Conservation (phyloP, 768 basidiomycete genomes). For the Candolleomyces eurysporus region DNA sequence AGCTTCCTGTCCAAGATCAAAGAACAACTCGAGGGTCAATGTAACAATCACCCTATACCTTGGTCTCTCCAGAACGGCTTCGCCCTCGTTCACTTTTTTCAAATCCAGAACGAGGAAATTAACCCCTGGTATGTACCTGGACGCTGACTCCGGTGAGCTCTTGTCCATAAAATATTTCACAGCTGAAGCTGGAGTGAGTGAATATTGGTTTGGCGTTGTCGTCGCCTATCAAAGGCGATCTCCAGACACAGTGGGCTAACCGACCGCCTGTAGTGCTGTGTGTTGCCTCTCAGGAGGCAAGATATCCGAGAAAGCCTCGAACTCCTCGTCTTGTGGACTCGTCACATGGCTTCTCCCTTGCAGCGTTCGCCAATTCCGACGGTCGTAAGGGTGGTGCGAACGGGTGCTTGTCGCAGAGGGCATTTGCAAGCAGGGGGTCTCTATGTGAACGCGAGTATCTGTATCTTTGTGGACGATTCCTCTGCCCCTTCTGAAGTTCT, state of each 20-base stretch:
- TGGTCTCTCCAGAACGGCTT: constrained; percentile 36
- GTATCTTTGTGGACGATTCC: constrained; percentile 15
- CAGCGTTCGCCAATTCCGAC: constrained; percentile 36
- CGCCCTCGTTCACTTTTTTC: constrained; percentile 36
- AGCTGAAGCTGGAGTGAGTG: constrained; percentile 35
- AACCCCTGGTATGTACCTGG: constrained; percentile 54
- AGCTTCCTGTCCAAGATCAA: constrained; percentile 17
- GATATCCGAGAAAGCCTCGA: constrained; percentile 45
- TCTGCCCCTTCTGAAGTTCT: constrained; percentile 19
- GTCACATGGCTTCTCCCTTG: constrained; percentile 35
- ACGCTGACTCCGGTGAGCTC: constrained; percentile 47
- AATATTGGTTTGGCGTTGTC: neutral
- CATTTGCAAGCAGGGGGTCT: constrained; percentile 26
- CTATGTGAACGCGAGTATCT: constrained; percentile 19
- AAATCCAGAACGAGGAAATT: constrained; percentile 26
- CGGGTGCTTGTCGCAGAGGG: constrained; percentile 25
- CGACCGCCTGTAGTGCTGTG: constrained; percentile 32
- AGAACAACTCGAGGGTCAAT: constrained; percentile 28
- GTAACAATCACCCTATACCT: constrained; percentile 30
- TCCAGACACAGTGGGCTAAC: no score
- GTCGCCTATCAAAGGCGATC: neutral
- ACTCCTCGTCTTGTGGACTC: no score
- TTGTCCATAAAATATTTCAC: constrained; percentile 52
- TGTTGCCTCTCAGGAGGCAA: constrained; percentile 47
- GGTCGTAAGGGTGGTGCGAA: constrained; percentile 34